phyloP scores from a whole-genome alignment of 2,329 filamentous ascomycete genomes.

The Teratosphaeria destructans region DNA sequence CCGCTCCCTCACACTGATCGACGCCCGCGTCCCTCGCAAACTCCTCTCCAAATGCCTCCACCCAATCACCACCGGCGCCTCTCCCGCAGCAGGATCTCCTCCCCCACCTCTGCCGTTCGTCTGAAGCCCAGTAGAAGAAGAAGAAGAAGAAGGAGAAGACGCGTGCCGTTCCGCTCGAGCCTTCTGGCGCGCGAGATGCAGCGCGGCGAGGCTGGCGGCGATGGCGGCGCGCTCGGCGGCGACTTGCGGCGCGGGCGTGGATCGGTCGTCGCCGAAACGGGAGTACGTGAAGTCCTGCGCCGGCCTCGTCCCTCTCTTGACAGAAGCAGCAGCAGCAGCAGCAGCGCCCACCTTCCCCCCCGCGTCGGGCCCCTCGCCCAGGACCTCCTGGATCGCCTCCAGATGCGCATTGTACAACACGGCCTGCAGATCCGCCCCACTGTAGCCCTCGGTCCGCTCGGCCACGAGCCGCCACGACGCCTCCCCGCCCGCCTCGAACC shows the following conservation, averaged over 20 bases:
- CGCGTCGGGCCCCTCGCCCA: constrained; percentile 40
- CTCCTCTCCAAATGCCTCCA: constrained; percentile 77
- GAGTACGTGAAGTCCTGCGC: constrained; percentile 55
- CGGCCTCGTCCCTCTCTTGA: background rate
- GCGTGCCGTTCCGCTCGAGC: constrained; percentile 43
- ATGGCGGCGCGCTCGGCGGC: constrained; percentile 65
- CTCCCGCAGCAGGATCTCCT: background rate
- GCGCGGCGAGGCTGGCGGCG: constrained; percentile 66
- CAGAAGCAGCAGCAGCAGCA: too few relatives aligned
- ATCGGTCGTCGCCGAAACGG: constrained; percentile 54
- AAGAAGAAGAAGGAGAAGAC: constrained; percentile 5
- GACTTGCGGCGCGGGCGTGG: constrained; percentile 17
- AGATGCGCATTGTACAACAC: constrained; percentile 93
- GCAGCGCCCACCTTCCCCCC: constrained; percentile 14
- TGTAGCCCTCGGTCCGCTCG: constrained; percentile 73
- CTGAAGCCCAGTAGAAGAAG: constrained; percentile 7
- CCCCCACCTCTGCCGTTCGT: constrained; percentile 2
- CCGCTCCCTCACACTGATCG: constrained; percentile 71
- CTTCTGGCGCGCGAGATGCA: constrained; percentile 60
- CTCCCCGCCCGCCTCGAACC: constrained; percentile 53
- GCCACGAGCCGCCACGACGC: constrained; percentile 51
- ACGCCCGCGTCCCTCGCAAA: constrained; percentile 65
- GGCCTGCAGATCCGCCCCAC: constrained; percentile 87
- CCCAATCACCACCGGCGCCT: constrained; percentile 45
- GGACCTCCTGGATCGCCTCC: constrained; percentile 89